phyloP scores from a whole-genome alignment of 2,329 filamentous ascomycete genomes.

The Penicillium vulpinum region DNA sequence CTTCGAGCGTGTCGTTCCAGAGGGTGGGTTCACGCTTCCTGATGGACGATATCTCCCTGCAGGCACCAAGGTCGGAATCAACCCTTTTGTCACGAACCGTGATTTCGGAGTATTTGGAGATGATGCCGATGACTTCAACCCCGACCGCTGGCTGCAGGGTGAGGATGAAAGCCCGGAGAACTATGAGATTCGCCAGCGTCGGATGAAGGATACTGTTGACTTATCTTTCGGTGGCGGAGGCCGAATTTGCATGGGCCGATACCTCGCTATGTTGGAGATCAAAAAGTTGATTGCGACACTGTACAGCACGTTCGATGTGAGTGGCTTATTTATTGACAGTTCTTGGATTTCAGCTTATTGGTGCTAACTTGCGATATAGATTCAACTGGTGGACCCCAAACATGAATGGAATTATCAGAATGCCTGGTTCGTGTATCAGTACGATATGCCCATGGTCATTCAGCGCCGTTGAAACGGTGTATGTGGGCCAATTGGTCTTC shows the following conservation, averaged over 20 bases:
- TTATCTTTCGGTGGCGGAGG: constrained; percentile 55
- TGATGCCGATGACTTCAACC: constrained; percentile 48
- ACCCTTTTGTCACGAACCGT: constrained; percentile 37
- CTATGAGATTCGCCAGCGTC: constrained; percentile 36
- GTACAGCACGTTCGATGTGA: constrained; percentile 22
- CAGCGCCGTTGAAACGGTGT: constrained; percentile 5
- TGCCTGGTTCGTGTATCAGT: constrained; percentile 62
- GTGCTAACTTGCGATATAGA: constrained; percentile 44
- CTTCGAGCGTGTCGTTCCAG: constrained; percentile 54
- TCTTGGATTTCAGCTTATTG: background rate
- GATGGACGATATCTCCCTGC: constrained; percentile 37
- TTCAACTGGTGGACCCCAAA: constrained; percentile 54
- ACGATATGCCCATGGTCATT: constrained; percentile 52
- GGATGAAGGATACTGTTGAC: constrained; percentile 42
- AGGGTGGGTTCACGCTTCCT: constrained; percentile 29
- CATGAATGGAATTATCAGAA: constrained; percentile 55
- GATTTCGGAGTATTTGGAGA: constrained; percentile 48
- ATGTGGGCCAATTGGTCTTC: background rate
- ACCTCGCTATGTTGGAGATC: constrained; percentile 58
- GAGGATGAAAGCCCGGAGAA: constrained; percentile 35
- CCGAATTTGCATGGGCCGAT: constrained; percentile 58
- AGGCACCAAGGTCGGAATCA: constrained; percentile 39
- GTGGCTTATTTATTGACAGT: background rate
- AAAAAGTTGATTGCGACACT: constrained; percentile 61
- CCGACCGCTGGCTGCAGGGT: constrained; percentile 51